phyloP scores from a whole-genome alignment of 176 grass and related monocot genomes.

The Bothriochloa decipiens region DNA sequence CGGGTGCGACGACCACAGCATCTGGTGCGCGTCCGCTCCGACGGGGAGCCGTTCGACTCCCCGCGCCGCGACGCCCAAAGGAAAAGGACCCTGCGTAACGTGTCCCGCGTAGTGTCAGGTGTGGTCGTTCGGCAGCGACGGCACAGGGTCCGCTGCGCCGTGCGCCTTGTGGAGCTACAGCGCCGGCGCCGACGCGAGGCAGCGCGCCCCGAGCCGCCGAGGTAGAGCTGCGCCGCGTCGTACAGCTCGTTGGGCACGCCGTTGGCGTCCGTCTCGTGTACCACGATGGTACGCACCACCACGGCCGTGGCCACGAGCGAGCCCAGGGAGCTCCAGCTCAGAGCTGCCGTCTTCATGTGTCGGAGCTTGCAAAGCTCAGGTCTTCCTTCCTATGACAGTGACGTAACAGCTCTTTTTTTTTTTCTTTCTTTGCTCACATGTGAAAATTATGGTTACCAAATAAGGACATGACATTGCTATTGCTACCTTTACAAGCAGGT shows the following conservation, averaged over 20 bases:
- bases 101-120: slow-evolving; percentile 50
- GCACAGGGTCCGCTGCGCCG: slow-evolving; percentile 5
- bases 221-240: slow-evolving; percentile 54
- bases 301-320: slow-evolving; percentile 19
- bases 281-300: slow-evolving; percentile 15
- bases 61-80: slow-evolving; percentile 51
- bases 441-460: too few relatives aligned
- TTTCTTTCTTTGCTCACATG: too few relatives aligned
- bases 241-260: slow-evolving; percentile 50
- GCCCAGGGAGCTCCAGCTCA: slow-evolving; percentile 15
- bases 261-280: slow-evolving; percentile 5
- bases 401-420: too few relatives aligned
- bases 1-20: slow-evolving; percentile 47
- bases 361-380: background rate
- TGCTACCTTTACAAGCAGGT: too few relatives aligned
- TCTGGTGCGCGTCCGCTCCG: slow-evolving; percentile 44
- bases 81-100: slow-evolving; percentile 48
- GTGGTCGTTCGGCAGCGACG: slow-evolving; percentile 64
- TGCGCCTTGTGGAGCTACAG: slow-evolving; percentile 46
- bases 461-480: too few relatives aligned
- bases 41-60: background rate
- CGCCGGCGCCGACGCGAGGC: slow-evolving; percentile 43
- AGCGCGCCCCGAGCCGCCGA: slow-evolving; percentile 46
- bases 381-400: background rate
- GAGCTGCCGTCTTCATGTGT: background rate